Evolutionary conservation across 768 basidiomycete genomes (phyloP), one percentile per base, ranked within the genome.

Genomic region (Pulveroboletus ravenelii): DNA sequence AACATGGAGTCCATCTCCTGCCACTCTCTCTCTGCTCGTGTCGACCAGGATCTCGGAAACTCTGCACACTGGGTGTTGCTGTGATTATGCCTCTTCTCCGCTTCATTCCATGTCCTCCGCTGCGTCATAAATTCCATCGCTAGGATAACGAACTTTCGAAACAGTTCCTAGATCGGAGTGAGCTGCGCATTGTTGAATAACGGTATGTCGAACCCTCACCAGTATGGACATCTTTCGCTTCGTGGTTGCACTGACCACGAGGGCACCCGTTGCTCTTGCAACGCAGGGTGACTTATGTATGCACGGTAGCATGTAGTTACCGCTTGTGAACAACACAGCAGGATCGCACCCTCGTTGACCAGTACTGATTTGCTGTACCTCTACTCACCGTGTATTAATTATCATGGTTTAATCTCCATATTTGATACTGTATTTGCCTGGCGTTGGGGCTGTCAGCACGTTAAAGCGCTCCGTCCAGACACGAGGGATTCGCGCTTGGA

Each of bases 181-280:
- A 65, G 65, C 47, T 37, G 53, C 47, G 35, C 42, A 17, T 41
- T 37, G 17, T 45, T 38, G 49, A 37, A 48, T 46, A 15, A n/a
- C 49, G 55, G 40, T 55, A 47, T 31, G 35, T 58, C 32, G 49
- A 58, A 39, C 41, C 41, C 64, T 62, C 49, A 66, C 64, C 63
- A 67, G 51, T 54, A 66, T 61, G 29, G 64, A 42, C 64, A 66
- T 66, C 41, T 51, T 52, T 61, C 29, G 47, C 50, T 61, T 56
- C 58, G 55, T 49, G 53, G 47, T 57, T 59, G 56, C 36, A 48
- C 48, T 51, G 36, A 51, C 62, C 65, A 67, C 63, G 61, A 61
- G 61, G 58, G 51, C 42, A 31, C 47, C 40, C 31, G 42, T 48
- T 52, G 20, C 47, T 41, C 50, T n/a, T 51, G 45, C 63, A 47